Percentiles rank a stretch among this genome's conserved stretches.
These are phyloP conservation scores for Umbellularia californica DNA, from an alignment of 164 flowering plant genomes.

Conservation along the genomic window DNA sequence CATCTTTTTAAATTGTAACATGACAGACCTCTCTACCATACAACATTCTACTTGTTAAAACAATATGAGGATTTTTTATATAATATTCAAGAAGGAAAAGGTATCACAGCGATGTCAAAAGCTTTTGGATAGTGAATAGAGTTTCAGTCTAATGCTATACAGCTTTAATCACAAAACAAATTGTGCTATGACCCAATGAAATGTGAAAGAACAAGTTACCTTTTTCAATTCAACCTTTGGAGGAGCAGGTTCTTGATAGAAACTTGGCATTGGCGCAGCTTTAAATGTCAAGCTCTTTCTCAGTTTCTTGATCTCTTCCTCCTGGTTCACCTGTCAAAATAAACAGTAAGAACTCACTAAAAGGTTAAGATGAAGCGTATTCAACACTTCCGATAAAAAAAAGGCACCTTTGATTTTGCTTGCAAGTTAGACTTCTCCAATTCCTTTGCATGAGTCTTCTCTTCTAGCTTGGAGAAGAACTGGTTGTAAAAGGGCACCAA, in stretches of 20 bases:
- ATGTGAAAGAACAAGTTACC: conserved; percentile 31
- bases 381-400: too few relatives aligned
- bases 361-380: neutral
- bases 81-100: too few relatives aligned
- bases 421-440: conserved; percentile 57
- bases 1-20: too few relatives aligned
- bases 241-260: conserved; percentile 77
- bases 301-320: conserved; percentile 69
- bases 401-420: conserved; percentile 60
- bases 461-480: conserved; percentile 79
- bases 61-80: too few relatives aligned
- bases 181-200: neutral
- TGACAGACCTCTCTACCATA: too few relatives aligned
- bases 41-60: too few relatives aligned
- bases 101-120: too few relatives aligned
- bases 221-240: conserved; percentile 76
- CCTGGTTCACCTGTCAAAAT: conserved; percentile 54
- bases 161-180: too few relatives aligned
- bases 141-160: too few relatives aligned
- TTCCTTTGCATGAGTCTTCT: conserved; percentile 78
- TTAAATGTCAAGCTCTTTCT: conserved; percentile 80
- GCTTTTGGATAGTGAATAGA: too few relatives aligned
- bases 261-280: conserved; percentile 86
- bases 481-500: conserved; percentile 14
- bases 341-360: conserved; percentile 1